phyloP scores from a whole-genome alignment of 345 rosid genomes.

The Viola odorata region DNA sequence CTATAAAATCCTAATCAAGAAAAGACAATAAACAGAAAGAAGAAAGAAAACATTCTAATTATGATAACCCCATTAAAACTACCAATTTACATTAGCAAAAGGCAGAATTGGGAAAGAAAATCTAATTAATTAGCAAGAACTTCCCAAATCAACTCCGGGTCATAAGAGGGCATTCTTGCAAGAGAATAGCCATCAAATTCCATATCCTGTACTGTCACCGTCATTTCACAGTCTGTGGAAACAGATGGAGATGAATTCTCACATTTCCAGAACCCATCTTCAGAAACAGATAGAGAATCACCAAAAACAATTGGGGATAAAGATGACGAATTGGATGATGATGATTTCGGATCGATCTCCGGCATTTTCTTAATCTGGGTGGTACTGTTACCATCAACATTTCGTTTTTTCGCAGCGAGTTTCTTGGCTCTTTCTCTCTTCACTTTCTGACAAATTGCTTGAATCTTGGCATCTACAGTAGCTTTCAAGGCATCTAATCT shows the following conservation, averaged over 20 bases:
- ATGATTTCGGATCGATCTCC: constrained; percentile 30
- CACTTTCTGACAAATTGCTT: constrained; percentile 76
- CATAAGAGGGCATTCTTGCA: constrained; percentile 82
- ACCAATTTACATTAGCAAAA: neutral
- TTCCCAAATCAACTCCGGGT: constrained; percentile 87
- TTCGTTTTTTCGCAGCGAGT: constrained; percentile 33
- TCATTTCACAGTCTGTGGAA: constrained; percentile 26
- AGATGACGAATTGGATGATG: constrained; percentile 23
- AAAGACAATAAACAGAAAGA: neutral
- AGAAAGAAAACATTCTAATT: too few relatives aligned
- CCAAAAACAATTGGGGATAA: constrained; percentile 28
- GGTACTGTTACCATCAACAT: neutral
- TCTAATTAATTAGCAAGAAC: constrained; percentile 76
- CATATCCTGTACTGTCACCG: constrained; percentile 24
- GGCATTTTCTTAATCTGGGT: constrained; percentile 9
- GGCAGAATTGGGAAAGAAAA: neutral
- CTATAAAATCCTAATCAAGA: neutral
- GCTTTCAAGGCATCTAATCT: constrained; percentile 55
- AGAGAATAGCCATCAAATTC: constrained; percentile 53
- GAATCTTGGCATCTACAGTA: constrained; percentile 82
- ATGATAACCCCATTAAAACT: neutral
- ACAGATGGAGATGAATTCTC: constrained; percentile 46
- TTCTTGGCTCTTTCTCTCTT: constrained; percentile 56
- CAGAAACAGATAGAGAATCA: constrained; percentile 36
- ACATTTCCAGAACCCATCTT: constrained; percentile 44